Evolutionary conservation across 257 asterid genomes (phyloP).

Genomic region (Leonotis leonurus): DNA sequence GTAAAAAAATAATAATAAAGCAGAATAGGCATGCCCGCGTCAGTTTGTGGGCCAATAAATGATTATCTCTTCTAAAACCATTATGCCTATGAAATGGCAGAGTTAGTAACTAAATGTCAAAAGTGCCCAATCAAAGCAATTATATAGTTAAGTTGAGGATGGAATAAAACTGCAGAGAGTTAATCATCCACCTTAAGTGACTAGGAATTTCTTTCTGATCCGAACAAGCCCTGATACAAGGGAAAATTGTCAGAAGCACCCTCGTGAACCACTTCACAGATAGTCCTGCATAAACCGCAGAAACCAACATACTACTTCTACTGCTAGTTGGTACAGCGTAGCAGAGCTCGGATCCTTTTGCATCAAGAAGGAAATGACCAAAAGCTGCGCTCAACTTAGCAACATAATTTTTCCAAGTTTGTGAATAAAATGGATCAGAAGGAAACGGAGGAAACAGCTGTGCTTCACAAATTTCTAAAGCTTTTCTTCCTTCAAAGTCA

Average conservation of each 20-base stretch:
- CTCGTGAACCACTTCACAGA: slow-evolving; percentile 90
- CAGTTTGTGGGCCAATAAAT: too few relatives aligned
- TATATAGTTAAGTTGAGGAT: slow-evolving; percentile 13
- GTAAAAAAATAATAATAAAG: slow-evolving; percentile 7
- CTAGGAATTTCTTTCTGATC: slow-evolving; percentile 66
- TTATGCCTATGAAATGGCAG: neutral
- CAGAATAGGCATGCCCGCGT: neutral
- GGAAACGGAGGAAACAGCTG: slow-evolving; percentile 27
- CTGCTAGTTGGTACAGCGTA: slow-evolving; percentile 35
- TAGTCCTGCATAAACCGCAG: slow-evolving; percentile 78
- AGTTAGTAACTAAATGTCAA: neutral
- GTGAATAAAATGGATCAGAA: slow-evolving; percentile 32
- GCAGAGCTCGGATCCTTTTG: slow-evolving; percentile 37
- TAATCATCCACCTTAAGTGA: slow-evolving; percentile 62
- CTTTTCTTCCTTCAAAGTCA: slow-evolving; percentile 33
- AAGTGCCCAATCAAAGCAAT: slow-evolving; percentile 16
- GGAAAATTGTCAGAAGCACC: slow-evolving; percentile 83
- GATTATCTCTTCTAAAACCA: too few relatives aligned
- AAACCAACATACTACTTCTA: slow-evolving; percentile 47
- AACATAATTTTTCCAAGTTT: slow-evolving; percentile 71
- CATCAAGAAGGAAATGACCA: slow-evolving; percentile 65
- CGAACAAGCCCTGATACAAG: slow-evolving; percentile 92
- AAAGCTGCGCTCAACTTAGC: slow-evolving; percentile 62
- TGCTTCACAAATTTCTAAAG: slow-evolving; percentile 28
- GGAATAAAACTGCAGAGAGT: slow-evolving; percentile 14